Base-by-base conservation (phyloP, 495 filamentous ascomycete genomes). In the Aspergillus cavernicola region DNA sequence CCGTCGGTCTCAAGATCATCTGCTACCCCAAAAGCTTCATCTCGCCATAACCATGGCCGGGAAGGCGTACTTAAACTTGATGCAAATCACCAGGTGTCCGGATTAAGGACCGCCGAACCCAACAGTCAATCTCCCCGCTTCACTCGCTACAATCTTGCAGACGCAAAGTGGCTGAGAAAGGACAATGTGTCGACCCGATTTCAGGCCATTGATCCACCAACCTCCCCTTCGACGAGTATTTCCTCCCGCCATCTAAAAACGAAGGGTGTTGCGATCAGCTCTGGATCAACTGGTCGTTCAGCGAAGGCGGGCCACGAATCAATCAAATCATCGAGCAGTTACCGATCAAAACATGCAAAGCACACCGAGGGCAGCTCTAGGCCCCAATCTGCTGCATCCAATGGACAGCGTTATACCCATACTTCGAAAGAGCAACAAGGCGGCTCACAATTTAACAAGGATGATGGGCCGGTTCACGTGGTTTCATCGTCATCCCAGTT, bases 401-500 rank as follows among this genome's bases (percentile, higher is more conserved):
- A 19, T 20, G 47, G n/a, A 6, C 23, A 22, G 5, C 15, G 54
- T 6, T 24, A 5, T 33, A 19, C 43, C 15, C 44, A 57, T 11
- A 37, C 39, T 2, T 20, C 32, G 3, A 37, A 29, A 19, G 28
- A 6, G 2, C 52, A 11, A 33, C 26, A 48, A 6, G 3, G 8
- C 22, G 2, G 39, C 9, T 26, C 53, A 8, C 43, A 51, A 18
- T 18, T n/a, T n/a, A n/a, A n/a, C n/a, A 37, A 52, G 26, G 54
- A 16, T 7, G 60, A 62, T 11, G 51, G 52, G 2, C 73, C 74
- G 7, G 48, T 76, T 28, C 60, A 58, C 37, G 62, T 75, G 3
- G 40, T 70, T 18, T 63, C 70, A 41, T 73, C 75, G 10, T 71
- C 73, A 4, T 77, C 75, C 11, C 69, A 74, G 40, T 55, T 76